Base-by-base conservation (phyloP, 2,329 filamentous ascomycete genomes). In the Aspergillus clavatus region DNA sequence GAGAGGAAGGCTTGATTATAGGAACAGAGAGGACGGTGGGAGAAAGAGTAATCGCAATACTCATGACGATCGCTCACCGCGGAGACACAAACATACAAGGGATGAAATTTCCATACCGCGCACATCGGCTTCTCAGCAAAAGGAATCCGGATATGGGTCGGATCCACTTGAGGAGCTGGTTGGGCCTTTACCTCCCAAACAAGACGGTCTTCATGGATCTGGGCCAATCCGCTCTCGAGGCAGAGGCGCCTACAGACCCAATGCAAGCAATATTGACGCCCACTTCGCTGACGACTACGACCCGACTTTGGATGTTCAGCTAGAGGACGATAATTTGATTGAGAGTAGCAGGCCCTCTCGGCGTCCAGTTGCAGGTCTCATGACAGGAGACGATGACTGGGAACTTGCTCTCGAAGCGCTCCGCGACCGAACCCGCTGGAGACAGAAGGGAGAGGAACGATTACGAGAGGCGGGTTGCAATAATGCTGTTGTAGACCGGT, bases 391-490 rank as follows among this genome's bases (percentile, higher is more conserved):
- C 22, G 82, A 84, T 49, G 81, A 87, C 48, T 95, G 89, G 89
- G 86, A 87, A 36, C 80, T 87, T 56, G 82, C 86, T 1, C 73
- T 93, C 1, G 89, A 95, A 66, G 82, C 84, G 4, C 75, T 88
- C 45, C 79, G 85, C 29, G 89, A 95, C 62, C 81, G 88, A n/a
- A 80, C 87, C 54, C 83, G 83, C 53, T 89, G 86, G 81, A 83
- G 81, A 58, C 77, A 83, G 51, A 81, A 83, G 54, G 87, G 89
- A 23, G 86, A 86, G 5, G 83, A 89, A 42, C 74, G 89, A 46
- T 70, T 96, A 48, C 82, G 82, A 26, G 80, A 80, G 16, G 89
- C 87, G 0, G 90, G 89, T 0, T 94, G 95, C 60, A 81, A 80
- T 1, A 86, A 89, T 12, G 79, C 82, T 4, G 80, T 89, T 57